Conservation (phyloP, 2,329 filamentous ascomycete genomes). For the Metarhizium humberi region DNA sequence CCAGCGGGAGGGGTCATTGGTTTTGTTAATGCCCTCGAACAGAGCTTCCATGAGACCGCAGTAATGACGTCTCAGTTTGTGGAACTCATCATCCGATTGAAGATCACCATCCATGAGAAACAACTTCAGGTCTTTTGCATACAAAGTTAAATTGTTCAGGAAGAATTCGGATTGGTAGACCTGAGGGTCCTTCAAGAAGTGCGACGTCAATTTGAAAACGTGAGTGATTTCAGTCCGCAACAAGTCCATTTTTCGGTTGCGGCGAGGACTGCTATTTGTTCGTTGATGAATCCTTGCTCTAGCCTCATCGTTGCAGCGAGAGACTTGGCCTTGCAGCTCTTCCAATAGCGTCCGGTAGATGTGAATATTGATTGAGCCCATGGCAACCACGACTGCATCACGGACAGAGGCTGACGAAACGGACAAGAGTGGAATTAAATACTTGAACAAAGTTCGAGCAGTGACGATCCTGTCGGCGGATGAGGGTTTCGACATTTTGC, state of each 20-base stretch:
- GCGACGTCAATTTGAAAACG: slow-evolving; percentile 87
- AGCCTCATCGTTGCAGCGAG: slow-evolving; percentile 79
- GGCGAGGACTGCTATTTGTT: slow-evolving; percentile 69
- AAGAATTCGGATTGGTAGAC: slow-evolving; percentile 86
- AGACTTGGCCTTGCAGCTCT: slow-evolving; percentile 78
- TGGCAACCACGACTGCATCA: slow-evolving; percentile 80
- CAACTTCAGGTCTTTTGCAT: slow-evolving; percentile 84
- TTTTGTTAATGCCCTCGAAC: slow-evolving; percentile 82
- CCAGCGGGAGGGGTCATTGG: slow-evolving; percentile 80
- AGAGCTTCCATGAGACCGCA: slow-evolving; percentile 89
- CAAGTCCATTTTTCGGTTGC: slow-evolving; percentile 76
- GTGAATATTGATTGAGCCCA: slow-evolving; percentile 91
- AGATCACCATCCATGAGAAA: slow-evolving; percentile 94
- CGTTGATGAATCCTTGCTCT: slow-evolving; percentile 80
- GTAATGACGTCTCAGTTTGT: slow-evolving; percentile 84
- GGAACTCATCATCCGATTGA: slow-evolving; percentile 89
- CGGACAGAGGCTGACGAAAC: slow-evolving; percentile 72
- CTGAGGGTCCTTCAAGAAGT: slow-evolving; percentile 71
- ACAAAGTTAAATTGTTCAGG: slow-evolving; percentile 76
- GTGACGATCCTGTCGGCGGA: slow-evolving; percentile 73
- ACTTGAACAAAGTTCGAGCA: slow-evolving; percentile 81
- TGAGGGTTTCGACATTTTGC: slow-evolving; percentile 67
- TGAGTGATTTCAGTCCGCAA: slow-evolving; percentile 91
- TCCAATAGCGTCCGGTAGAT: slow-evolving; percentile 88
- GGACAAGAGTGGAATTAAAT: slow-evolving; percentile 78